Evolutionary conservation across 2,329 filamentous ascomycete genomes (phyloP), one percentile per base, ranked within the genome.

Genomic region (Zalaria obscura): DNA sequence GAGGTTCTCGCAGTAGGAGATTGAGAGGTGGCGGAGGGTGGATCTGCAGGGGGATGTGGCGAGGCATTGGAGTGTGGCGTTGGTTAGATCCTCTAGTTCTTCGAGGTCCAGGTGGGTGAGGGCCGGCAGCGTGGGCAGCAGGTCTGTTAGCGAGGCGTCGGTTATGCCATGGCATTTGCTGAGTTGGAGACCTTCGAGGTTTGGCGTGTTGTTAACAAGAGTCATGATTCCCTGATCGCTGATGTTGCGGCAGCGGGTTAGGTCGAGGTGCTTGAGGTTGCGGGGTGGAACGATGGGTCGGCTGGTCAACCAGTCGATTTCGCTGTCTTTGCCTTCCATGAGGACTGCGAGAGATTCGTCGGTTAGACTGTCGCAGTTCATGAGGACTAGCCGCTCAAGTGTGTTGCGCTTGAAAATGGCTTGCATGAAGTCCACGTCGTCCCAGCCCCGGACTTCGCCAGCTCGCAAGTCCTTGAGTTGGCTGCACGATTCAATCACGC

Each of bases 101-200:
- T 98, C 91, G 2, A 96, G 65, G 50, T 96, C 91, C 35, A 98
- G 69, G 55, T 93, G 85, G 0, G 84, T 88, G 11, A 98, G 72
- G 4, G 73, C 70, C 1, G 86, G 83, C 0, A 83, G 76, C 0
- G 84, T 84, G 4, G 77, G 78, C 3, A 96, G 64, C 18, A 96
- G 69, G 1, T 76, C 72, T 37, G 75, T 73, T 25, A 98, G 67
- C 0, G 81, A 78, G 0, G 70, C 71, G 52, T 95, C 85, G 0
- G 78, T 83, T 39, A 96, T 61, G 8, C 73, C 66, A n/a, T 69
- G 69, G 54, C 87, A 88, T 45, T 85, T 83, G 4, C 80, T 85
- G 2, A 96, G 70, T 50, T 89, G 83, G 2, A 98, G 70, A 0
- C 84, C 86, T 63, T 94, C 80, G 1, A 96, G 68, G 3, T 80